Evolutionary conservation across 2,329 filamentous ascomycete genomes (phyloP), one percentile per base, ranked within the genome.

Genomic region (Neofusicoccum laricinum): DNA sequence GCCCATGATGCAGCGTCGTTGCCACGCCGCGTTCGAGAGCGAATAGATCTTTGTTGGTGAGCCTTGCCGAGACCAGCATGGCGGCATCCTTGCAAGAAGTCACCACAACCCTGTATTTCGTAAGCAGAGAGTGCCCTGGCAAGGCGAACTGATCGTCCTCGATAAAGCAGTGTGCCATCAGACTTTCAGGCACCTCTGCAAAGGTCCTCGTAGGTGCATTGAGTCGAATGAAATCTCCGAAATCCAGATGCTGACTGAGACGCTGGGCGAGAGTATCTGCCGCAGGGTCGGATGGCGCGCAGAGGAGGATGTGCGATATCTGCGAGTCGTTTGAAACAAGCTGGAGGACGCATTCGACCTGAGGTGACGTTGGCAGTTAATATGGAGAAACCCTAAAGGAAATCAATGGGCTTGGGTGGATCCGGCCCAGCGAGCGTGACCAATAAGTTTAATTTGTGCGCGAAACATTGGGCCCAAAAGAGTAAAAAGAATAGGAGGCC

Each of bases 271-370:
- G 69, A 4, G 75, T 80, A 66, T 81, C 79, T n/a, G 79, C 78
- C 17, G 80, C 79, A 25, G 77, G 74, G 63, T 81, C 78, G n/a
- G 79, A 81, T 21, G 80, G 79, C 12, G 79, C 79, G 65, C 78
- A 81, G 6, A 81, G 70, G 3, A 82, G 69, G 30, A 81, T 72
- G 67, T 80, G 78, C 15, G 65, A 59, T 8, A 68, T 62, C 0
- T 66, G 25, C 1, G 69, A 32, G n/a, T 45, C 40, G 38, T 30
- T 58, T 45, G 53, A 58, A 45, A 57, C 40, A 21, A 43, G 30
- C 17, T 51, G 43, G 12, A 62, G 19, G 12, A 43, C 45, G 30
- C 48, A 62, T 12, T 49, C 45, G 15, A 51, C 36, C 58, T 49
- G 4, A 10, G 10, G 12, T n/a, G 19, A 25, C 10, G 17, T 58